Evolutionary conservation across 129 eudicot genomes (phyloP).

Genomic region (Cynara cardunculus): DNA sequence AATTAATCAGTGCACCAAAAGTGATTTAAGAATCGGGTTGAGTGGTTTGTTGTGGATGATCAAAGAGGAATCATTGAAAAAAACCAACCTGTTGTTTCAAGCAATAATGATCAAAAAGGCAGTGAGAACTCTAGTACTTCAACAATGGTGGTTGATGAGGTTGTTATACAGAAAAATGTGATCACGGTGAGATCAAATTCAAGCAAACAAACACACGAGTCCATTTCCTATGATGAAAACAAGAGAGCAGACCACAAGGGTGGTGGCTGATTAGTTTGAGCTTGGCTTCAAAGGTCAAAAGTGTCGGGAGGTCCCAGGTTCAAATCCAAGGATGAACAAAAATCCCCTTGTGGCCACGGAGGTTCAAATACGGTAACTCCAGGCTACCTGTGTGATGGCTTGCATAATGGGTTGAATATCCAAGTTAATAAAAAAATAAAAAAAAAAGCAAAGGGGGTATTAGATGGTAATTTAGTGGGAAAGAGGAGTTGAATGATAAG

Average conservation of each 20-base stretch:
- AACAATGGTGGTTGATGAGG: background rate
- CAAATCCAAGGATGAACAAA: no score
- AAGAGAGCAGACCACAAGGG: no score
- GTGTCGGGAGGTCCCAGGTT: no score
- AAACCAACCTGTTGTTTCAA: background rate
- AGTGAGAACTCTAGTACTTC: background rate
- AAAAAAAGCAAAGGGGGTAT: background rate
- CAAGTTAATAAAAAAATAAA: no score
- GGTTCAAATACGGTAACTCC: no score
- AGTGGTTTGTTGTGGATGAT: constrained; percentile 10
- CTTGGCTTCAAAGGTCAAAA: no score
- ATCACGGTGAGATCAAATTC: background rate
- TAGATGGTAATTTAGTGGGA: constrained; percentile 3
- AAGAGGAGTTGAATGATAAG: constrained; percentile 6
- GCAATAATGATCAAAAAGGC: background rate
- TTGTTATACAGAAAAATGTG: background rate
- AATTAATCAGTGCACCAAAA: background rate
- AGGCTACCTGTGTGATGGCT: no score
- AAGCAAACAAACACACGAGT: background rate
- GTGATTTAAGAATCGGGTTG: background rate
- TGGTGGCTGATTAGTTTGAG: no score
- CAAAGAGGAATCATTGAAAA: background rate
- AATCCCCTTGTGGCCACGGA: no score
- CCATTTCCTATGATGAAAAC: background rate
- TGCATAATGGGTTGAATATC: no score